Percentiles rank a stretch among this genome's conserved stretches.
Conservation (phyloP, 805 yeast species). For the Suhomyces sp. region DNA sequence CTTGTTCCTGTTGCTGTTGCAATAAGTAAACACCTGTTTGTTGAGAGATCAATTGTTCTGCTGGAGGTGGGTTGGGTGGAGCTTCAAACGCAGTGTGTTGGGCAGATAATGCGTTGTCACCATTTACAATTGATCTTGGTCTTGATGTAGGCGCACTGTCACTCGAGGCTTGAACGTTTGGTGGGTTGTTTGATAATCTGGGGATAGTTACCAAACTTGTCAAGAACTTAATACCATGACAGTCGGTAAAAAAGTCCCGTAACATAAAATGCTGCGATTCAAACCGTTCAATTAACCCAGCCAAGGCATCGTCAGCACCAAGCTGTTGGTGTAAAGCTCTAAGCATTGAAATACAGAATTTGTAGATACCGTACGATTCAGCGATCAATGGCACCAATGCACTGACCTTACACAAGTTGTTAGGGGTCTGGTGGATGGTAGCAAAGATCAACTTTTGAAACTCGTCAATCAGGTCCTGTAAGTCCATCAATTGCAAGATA, state of each 20-base stretch:
- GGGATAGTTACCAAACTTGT: conserved; percentile 82
- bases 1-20: conserved; percentile 59
- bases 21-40: conserved; percentile 52
- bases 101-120: conserved; percentile 37
- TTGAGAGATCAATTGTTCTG: conserved; percentile 43
- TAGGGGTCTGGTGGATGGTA: conserved; percentile 57
- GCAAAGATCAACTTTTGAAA: conserved; percentile 76
- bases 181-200: conserved; percentile 57
- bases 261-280: conserved; percentile 68
- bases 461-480: conserved; percentile 82
- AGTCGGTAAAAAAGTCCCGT: conserved; percentile 85
- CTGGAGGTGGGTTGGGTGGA: conserved; percentile 40
- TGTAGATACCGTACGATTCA: conserved; percentile 90
- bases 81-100: conserved; percentile 34
- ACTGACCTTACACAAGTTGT: conserved; percentile 75
- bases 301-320: conserved; percentile 71
- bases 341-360: conserved; percentile 85
- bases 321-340: conserved; percentile 79
- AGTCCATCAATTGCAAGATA: conserved; percentile 75
- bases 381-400: conserved; percentile 88
- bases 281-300: conserved; percentile 71
- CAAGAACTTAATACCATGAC: conserved; percentile 78
- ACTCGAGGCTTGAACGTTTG: conserved; percentile 53
- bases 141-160: conserved; percentile 32
- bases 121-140: conserved; percentile 25